Evolutionary conservation across 345 rosid genomes (phyloP), one percentile per base, ranked within the genome.

Genomic region (Murraya koenigii): DNA sequence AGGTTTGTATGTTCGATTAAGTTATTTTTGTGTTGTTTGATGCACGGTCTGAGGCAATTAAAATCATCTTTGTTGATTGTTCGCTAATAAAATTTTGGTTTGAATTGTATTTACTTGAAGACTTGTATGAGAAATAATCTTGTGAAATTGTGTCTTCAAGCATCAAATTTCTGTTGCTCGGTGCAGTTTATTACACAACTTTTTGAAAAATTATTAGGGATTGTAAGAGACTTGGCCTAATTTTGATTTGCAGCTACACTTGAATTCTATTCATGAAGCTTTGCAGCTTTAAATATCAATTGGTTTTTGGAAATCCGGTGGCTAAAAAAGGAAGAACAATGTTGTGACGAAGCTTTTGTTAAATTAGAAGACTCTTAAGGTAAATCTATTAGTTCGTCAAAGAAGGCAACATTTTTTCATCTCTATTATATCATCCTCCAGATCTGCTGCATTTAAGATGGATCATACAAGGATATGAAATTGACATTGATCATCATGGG

Each of bases 241-340:
- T 30, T 76, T 58, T 68, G 70, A 39, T 80, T 80, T 90, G 93
- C 94, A 95, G 99, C 82, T 93, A 75, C 81, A 89, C 83, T 79
- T 95, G 89, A 93, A 93, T 83, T 98, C 97, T 74, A 80, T 93
- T 78, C 86, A 92, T 82, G 89, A 96, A 68, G 89, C 88, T 80
- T 94, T 90, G 82, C 97, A 95, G 85, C 93, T 95, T 69, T 91
- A 94, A 62, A 97, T 97, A 5, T 89, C 93, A 4, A 59, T 86
- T 83, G 78, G 82, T 39, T 86, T 86, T 82, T 80, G 87, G 26
- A 78, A 60, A 23, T 64, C 88, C 14, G 75, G 73, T 82, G 77
- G 69, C 56, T 82, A 82, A 15, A 87, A 83, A 73, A 86, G 81
- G 83, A 90, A 87, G 83, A 85, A 72, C 65, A 80, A 66, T 70